Evolutionary conservation across 257 asterid species (phyloP).

Genomic region (Fraxinus pennsylvanica): DNA sequence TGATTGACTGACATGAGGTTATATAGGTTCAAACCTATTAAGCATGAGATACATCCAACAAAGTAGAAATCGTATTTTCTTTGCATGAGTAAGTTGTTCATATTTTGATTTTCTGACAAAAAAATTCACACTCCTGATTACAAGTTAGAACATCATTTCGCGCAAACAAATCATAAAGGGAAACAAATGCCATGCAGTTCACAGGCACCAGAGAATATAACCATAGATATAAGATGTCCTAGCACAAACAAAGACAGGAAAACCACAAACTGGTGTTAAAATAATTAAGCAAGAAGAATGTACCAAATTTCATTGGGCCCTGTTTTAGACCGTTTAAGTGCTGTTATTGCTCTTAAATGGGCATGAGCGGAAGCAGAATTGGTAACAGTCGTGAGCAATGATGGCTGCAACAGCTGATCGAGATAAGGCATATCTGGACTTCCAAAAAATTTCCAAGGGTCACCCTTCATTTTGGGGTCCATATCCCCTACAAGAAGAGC

Average conservation of each 20-base stretch:
- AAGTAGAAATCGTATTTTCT: neutral
- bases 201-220: neutral
- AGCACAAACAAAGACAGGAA: constrained; percentile 10
- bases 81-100: neutral
- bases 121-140: neutral
- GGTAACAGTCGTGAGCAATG: constrained; percentile 92
- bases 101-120: neutral
- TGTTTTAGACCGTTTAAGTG: constrained; percentile 80
- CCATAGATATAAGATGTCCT: constrained; percentile 16
- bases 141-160: neutral
- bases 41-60: constrained; percentile 7
- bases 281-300: constrained; percentile 28
- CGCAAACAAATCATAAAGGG: neutral
- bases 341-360: constrained; percentile 96
- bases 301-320: constrained; percentile 86
- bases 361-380: constrained; percentile 90
- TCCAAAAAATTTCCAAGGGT: constrained; percentile 81
- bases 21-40: constrained; percentile 13
- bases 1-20: constrained; percentile 16
- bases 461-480: constrained; percentile 96
- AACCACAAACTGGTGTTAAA: constrained; percentile 24
- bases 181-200: constrained; percentile 13
- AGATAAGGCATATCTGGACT: constrained; percentile 91
- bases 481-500: constrained; percentile 97
- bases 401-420: constrained; percentile 94